Conservation (phyloP, 257 asterid species). For the Cordia subcordata region DNA sequence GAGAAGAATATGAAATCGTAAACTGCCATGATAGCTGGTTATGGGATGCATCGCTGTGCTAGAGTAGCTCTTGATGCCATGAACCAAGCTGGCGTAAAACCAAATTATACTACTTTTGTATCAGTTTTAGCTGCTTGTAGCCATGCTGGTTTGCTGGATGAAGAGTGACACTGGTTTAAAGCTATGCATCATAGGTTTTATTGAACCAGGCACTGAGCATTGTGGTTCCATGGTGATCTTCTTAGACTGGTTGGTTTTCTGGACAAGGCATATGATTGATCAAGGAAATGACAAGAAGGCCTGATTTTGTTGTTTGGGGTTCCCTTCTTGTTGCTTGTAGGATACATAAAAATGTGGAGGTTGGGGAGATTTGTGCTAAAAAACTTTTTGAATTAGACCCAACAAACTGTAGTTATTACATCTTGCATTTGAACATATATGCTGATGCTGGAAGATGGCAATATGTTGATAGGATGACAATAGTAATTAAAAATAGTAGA, state of each 20-base stretch:
- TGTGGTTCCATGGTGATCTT: constrained; percentile 93
- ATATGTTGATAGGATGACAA: no score
- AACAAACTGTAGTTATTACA: constrained; percentile 70
- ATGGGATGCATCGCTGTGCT: constrained; percentile 93
- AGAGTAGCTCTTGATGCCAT: constrained; percentile 65
- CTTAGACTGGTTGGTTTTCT: constrained; percentile 84
- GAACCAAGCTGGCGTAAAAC: no score
- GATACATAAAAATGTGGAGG: no score
- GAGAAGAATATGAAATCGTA: constrained; percentile 79
- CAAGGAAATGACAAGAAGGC: constrained; percentile 69
- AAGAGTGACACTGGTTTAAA: constrained; percentile 92
- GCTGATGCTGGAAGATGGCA: no score
- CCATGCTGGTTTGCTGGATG: constrained; percentile 83
- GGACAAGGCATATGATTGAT: constrained; percentile 62
- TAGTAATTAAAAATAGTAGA: no score
- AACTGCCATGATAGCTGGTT: constrained; percentile 93
- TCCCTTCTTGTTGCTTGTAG: no score
- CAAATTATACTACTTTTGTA: no score
- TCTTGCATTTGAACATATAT: constrained; percentile 68
- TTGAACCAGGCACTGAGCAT: constrained; percentile 72
- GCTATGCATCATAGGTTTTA: constrained; percentile 68
- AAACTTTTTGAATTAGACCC: constrained; percentile 77
- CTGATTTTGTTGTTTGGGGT: no score
- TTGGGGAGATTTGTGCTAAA: constrained; percentile 65
- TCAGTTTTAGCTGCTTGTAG: constrained; percentile 93